Conservation (phyloP, 1,284 basidiomycete species). For the Sporisorium exsertum region DNA sequence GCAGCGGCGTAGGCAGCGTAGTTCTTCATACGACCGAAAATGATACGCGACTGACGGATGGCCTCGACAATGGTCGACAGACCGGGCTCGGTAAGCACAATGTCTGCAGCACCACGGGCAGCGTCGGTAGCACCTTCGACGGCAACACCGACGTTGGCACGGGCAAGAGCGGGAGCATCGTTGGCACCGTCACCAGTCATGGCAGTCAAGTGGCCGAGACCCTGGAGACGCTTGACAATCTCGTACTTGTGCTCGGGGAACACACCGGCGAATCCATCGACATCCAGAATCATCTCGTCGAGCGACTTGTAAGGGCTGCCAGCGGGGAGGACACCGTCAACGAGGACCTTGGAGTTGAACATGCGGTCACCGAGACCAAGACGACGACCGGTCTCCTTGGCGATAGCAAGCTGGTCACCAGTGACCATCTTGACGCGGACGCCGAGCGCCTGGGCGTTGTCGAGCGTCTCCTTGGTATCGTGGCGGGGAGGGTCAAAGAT, state of each 20-base stretch:
- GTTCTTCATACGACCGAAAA: conserved; percentile 98
- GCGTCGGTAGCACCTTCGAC: conserved; percentile 95
- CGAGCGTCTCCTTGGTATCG: conserved; percentile 98
- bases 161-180: conserved; percentile 84
- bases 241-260: conserved; percentile 97
- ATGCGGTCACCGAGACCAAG: conserved; percentile 96
- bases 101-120: conserved; percentile 93
- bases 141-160: conserved; percentile 93
- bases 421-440: conserved; percentile 99
- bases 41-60: conserved; percentile 92
- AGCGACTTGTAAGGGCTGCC: conserved; percentile 78
- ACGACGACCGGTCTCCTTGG: conserved; percentile 98
- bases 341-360: conserved; percentile 94
- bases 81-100: conserved; percentile 93
- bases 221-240: conserved; percentile 92
- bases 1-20: conserved; percentile 87
- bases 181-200: conserved; percentile 95
- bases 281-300: conserved; percentile 89
- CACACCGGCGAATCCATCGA: conserved; percentile 91
- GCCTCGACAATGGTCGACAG: conserved; percentile 96
- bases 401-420: conserved; percentile 98
- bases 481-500: conserved; percentile 98
- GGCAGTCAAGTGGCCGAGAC: conserved; percentile 73
- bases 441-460: conserved; percentile 93
- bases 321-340: conserved; percentile 84